These are phyloP conservation scores for Centella asiatica DNA, from an alignment of 129 eudicot species.

Conservation along the genomic window DNA sequence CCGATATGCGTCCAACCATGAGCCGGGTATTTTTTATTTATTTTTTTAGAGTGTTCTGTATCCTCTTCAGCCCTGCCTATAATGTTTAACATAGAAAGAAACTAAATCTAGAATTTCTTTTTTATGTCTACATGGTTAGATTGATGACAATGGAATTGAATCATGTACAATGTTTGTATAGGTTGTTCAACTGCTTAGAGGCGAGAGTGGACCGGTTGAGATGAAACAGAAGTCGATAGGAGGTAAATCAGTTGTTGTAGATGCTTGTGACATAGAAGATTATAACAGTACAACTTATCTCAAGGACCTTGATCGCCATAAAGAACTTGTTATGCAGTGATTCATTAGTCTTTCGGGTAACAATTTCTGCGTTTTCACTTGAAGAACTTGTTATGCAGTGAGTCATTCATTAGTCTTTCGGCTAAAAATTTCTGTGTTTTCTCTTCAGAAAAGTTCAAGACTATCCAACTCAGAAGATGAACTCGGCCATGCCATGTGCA, in stretches of 20 bases:
- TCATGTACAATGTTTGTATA: constrained; percentile 16
- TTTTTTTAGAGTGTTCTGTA: background rate
- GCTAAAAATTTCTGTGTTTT: background rate
- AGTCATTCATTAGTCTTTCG: background rate
- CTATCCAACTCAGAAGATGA: constrained; percentile 1
- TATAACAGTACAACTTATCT: constrained; percentile 62
- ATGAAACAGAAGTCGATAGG: constrained; percentile 42
- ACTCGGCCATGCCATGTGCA: background rate
- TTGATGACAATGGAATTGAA: background rate
- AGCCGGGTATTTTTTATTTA: constrained; percentile 40
- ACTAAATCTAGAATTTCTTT: background rate
- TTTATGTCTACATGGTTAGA: background rate
- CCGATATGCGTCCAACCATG: constrained; percentile 76
- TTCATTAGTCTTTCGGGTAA: background rate
- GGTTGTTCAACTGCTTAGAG: constrained; percentile 59
- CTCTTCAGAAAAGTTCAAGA: background rate
- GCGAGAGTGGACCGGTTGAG: constrained; percentile 39
- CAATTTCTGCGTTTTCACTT: background rate
- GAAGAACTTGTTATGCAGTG: constrained; percentile 82
- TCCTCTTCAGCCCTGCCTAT: background rate
- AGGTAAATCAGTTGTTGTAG: constrained; percentile 35
- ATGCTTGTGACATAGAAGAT: constrained; percentile 68
- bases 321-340: constrained; percentile 82
- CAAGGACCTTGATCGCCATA: constrained; percentile 79
- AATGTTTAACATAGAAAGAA: background rate